These are phyloP conservation scores for Phialophora chinensis DNA, from an alignment of 2,329 filamentous ascomycete genomes.

Conservation along the genomic window DNA sequence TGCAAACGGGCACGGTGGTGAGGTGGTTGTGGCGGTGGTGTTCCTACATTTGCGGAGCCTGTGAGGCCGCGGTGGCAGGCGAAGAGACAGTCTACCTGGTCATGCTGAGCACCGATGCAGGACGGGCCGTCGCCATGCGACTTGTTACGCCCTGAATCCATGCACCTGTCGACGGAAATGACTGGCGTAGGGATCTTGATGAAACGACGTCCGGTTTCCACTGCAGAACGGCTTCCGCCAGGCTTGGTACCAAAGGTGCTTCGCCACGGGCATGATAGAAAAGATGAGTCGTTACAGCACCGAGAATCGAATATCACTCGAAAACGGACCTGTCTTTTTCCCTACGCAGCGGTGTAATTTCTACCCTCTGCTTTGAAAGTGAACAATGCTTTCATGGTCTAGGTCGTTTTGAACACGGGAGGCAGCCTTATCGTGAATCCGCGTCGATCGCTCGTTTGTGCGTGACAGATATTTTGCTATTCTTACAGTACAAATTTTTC, in stretches of 20 bases:
- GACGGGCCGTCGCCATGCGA: background rate
- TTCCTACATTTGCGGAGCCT: background rate
- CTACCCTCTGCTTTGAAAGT: background rate
- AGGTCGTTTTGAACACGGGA: background rate
- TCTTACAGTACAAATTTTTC: background rate
- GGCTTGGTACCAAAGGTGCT: background rate
- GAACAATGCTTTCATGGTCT: background rate
- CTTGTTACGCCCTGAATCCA: background rate
- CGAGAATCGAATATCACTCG: constrained; percentile 1
- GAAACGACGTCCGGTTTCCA: background rate
- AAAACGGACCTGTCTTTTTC: background rate
- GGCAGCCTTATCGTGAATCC: background rate
- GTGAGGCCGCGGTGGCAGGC: background rate
- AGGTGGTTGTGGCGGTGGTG: background rate
- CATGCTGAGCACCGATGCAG: background rate
- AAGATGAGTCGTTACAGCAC: background rate
- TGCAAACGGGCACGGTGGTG: background rate
- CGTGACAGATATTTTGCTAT: background rate
- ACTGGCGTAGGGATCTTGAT: background rate
- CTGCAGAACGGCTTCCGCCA: background rate
- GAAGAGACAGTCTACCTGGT: background rate
- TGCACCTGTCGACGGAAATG: background rate
- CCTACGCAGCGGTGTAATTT: background rate
- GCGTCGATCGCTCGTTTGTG: background rate
- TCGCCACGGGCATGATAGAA: background rate